These are phyloP conservation scores for Phytopythium sindhum DNA, from an alignment of 352 stramenopile genomes.

Conservation along the genomic window DNA sequence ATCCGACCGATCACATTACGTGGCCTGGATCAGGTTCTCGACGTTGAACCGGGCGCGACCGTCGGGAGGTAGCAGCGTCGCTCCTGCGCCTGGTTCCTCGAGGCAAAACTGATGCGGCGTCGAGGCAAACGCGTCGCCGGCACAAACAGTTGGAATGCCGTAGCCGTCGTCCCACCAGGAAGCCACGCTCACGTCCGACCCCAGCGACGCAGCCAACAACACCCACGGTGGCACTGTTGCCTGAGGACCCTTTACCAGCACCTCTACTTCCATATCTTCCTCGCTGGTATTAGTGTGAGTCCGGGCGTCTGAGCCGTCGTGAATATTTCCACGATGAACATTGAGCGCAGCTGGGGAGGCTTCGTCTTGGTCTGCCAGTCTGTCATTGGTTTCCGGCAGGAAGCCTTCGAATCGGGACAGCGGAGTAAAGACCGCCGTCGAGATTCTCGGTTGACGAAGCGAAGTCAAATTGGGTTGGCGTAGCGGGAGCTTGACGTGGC, in stretches of 20 bases:
- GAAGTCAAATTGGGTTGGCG: background rate
- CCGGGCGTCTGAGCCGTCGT: background rate
- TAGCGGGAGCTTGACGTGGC: background rate
- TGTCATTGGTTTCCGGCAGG: background rate
- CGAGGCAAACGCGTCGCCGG: slow-evolving; percentile 48
- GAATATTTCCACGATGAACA: background rate
- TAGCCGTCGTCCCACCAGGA: slow-evolving; percentile 78
- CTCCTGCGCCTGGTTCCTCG: slow-evolving; percentile 29
- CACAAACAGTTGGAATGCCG: slow-evolving; percentile 72
- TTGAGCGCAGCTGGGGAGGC: no score
- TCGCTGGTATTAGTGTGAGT: background rate
- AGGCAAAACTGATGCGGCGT: slow-evolving; percentile 58
- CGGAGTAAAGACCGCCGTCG: background rate
- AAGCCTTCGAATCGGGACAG: background rate
- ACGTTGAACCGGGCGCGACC: slow-evolving; percentile 67
- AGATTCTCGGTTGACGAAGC: background rate
- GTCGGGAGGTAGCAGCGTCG: slow-evolving; percentile 31
- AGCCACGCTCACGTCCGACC: slow-evolving; percentile 68
- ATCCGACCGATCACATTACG: slow-evolving; percentile 17
- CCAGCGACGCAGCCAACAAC: slow-evolving; percentile 46
- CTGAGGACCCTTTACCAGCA: slow-evolving; percentile 57
- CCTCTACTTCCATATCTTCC: slow-evolving; percentile 22
- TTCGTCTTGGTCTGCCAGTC: background rate
- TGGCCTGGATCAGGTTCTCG: slow-evolving; percentile 72
- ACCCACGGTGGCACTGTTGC: slow-evolving; percentile 61